These are phyloP conservation scores for Candida adriatica DNA, from an alignment of 805 yeast species.

Conservation along the genomic window DNA sequence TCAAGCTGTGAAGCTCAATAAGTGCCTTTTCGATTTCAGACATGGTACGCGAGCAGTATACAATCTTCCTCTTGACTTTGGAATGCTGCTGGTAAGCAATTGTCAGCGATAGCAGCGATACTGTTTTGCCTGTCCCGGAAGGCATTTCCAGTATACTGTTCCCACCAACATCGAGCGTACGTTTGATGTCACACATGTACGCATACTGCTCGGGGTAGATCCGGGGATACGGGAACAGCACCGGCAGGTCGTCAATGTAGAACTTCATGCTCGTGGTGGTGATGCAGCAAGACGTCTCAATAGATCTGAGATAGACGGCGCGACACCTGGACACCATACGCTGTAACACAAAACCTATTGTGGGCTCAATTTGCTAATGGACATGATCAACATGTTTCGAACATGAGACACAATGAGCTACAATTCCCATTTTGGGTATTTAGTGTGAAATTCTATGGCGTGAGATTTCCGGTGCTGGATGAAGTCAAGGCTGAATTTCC, in stretches of 20 bases:
- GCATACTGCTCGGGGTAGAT: slow-evolving; percentile 98
- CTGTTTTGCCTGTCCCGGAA: slow-evolving; percentile 98
- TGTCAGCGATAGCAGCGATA: slow-evolving; percentile 82
- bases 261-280: slow-evolving; percentile 42
- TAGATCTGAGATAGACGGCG: no score
- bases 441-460: no score
- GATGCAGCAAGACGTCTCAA: no score
- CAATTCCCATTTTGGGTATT: no score
- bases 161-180: slow-evolving; percentile 92
- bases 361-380: no score
- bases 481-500: no score
- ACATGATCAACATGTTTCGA: no score
- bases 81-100: slow-evolving; percentile 94
- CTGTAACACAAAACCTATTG: no score
- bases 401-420: no score
- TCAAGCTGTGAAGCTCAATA: slow-evolving; percentile 79
- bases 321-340: no score
- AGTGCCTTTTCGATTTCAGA: slow-evolving; percentile 97
- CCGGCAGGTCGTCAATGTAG: slow-evolving; percentile 92
- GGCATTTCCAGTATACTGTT: slow-evolving; percentile 98
- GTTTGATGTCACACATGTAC: slow-evolving; percentile 93
- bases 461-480: no score
- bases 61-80: slow-evolving; percentile 89
- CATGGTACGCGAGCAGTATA: slow-evolving; percentile 99
- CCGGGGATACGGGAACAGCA: slow-evolving; percentile 90